Base-by-base conservation (phyloP, 1,139 yeast species). In the Saccharomyces hybrid region DNA sequence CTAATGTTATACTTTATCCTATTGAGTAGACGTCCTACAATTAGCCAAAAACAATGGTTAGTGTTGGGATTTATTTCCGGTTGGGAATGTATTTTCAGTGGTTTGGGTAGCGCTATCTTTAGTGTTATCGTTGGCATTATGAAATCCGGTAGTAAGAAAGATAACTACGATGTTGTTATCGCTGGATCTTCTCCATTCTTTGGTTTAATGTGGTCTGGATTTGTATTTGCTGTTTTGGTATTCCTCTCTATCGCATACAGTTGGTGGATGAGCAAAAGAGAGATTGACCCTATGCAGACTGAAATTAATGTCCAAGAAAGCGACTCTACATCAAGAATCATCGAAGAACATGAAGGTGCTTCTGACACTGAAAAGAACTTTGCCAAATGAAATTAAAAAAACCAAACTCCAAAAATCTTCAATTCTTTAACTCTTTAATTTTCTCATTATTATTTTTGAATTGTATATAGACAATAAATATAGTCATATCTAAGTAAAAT, bases 141-240 rank as follows among this genome's bases (percentile, higher is more conserved):
- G 56, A 68, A 69, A 44, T 55, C 61, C 11, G 73, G 71, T 59
- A 64, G 69, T 26, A 55, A 64, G 5, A 58, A 62, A 4, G 73
- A 69, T 53, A 56, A 59, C 19, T 69, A 59, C 57, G 64, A 63
- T 51, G 73, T 69, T 16, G 57, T 58, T 27, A 64, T 64, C 53
- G 59, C 55, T 5, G 50, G 57, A 12, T 66, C 67, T 32, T 53
- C 61, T 48, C 62, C 69, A 8, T 63, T 59, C 55, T 52, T 56
- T 44, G 71, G 71, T 47, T 52, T 68, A 38, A 51, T 62, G 6
- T 69, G 73, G 72, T 55, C 66, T 24, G 65, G 67, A 3, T 67
- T 69, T 53, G 53, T 60, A 16, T 51, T 67, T 28, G 55, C 69
- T 4, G 55, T 65, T 50, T 42, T 67, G n/a, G 57, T 58, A 12